Evolutionary conservation across 441 rosid species (phyloP), one percentile per base, ranked within the genome.

Genomic region (Erysimum cheiri): DNA sequence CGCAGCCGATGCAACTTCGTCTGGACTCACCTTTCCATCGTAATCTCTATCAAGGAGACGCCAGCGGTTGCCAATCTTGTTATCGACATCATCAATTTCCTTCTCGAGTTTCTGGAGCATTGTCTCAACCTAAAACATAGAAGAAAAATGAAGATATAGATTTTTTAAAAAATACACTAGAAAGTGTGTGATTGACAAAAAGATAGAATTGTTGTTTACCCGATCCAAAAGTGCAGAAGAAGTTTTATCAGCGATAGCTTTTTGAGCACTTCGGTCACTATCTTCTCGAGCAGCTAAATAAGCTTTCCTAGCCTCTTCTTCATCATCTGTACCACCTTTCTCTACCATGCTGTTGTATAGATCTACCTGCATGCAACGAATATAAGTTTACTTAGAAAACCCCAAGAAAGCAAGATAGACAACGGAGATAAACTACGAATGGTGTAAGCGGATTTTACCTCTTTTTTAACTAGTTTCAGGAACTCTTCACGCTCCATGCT

Each of bases 401-500:
- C 39, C 49, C 24, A 46, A n/a, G 26, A 33, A 60, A 24, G 67
- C 19, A 24, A 22, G 49, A 36, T 4, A 1, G 50, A 29, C 32
- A 44, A 47, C 14, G 37, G 0, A 6, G 49, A 29, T 15, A 67
- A 60, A 10, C 1, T 0, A 37, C 9, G 44, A 9, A 15, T 0
- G 17, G 3, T 56, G 32, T 3, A 43, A 0, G 19, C 6, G 35
- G 26, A 61, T 54, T 47, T 19, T 87, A 90, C 96, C 98, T 92
- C 98, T 77, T 90, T 85, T 29, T 85, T 87, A 36, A 90, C 98
- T 60, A 90, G 86, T 74, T 84, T 83, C 71, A 92, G 81, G 75
- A 90, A 92, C 84, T 87, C 98, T 77, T 92, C 97, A 60, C 98
- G 93, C 84, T 92, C 98, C 83, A 85, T 78, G 82, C 96, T 92